Conservation (phyloP, 177 flowering plant species). For the Vitis hybrid region DNA sequence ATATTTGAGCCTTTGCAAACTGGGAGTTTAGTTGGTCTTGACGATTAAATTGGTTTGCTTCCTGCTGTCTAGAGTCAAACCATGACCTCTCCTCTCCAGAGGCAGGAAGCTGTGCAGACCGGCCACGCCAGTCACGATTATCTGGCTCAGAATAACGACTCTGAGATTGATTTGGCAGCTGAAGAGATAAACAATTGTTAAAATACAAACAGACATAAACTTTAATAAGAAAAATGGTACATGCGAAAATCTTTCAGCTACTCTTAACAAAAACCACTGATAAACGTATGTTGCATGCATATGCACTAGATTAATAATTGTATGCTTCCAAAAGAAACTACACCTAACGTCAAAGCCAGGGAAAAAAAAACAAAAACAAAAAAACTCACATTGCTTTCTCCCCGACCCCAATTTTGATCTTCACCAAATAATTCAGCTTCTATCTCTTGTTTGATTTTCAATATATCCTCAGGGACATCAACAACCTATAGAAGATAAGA, state of each 20-base stretch:
- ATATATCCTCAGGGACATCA: slow-evolving; percentile 54
- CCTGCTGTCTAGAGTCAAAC: slow-evolving; percentile 57
- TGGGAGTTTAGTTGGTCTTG: slow-evolving; percentile 65
- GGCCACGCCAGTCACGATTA: slow-evolving; percentile 92
- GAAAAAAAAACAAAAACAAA: not conserved
- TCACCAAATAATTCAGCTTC: slow-evolving; percentile 72
- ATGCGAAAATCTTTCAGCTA: not conserved
- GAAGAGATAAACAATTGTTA: not conserved
- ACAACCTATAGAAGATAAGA: slow-evolving; percentile 26
- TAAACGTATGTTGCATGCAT: not conserved
- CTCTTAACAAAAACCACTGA: not conserved
- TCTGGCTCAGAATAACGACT: slow-evolving; percentile 81
- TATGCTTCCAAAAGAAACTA: no score
- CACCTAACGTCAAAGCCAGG: not conserved
- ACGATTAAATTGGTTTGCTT: slow-evolving; percentile 46
- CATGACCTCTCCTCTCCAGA: slow-evolving; percentile 76
- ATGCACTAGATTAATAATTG: not conserved
- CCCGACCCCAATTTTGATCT: slow-evolving; percentile 71
- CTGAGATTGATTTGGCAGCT: slow-evolving; percentile 58
- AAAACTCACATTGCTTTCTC: slow-evolving; percentile 61
- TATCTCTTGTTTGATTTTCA: slow-evolving; percentile 74
- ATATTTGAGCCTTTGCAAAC: slow-evolving; percentile 48
- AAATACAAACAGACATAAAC: not conserved
- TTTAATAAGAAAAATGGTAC: not conserved
- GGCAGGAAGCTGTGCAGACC: slow-evolving; percentile 52